phyloP scores from a whole-genome alignment of 2,329 filamentous ascomycete species.

The Calonectria pseudoturangicola region DNA sequence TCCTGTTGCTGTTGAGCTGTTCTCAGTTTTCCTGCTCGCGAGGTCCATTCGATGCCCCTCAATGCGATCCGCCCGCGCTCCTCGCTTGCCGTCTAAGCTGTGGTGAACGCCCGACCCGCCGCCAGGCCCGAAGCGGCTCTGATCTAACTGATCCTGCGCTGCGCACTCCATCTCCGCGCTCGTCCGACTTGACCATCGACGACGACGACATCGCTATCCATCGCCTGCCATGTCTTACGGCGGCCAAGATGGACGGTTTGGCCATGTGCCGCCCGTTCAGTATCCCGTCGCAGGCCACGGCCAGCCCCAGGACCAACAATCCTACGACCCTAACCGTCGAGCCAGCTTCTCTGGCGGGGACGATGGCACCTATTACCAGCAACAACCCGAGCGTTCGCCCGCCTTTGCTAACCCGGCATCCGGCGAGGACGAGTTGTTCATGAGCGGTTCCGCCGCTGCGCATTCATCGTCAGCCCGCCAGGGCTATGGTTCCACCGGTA shows the following conservation, averaged over 20 bases:
- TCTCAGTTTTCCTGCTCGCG: constrained; percentile 24
- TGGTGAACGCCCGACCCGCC: constrained; percentile 52
- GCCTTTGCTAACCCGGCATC: constrained; percentile 45
- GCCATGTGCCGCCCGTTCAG: constrained; percentile 79
- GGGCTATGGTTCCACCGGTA: constrained; percentile 65
- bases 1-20: constrained; percentile 26
- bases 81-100: constrained; percentile 52
- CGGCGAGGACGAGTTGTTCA: constrained; percentile 78
- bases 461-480: constrained; percentile 51
- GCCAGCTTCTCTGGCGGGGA: constrained; percentile 87
- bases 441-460: constrained; percentile 66
- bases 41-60: constrained; percentile 47
- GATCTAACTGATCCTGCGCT: constrained; percentile 41
- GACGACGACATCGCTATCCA: constrained; percentile 35
- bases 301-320: constrained; percentile 61
- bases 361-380: constrained; percentile 74
- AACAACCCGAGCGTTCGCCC: constrained; percentile 53
- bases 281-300: constrained; percentile 71
- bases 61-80: constrained; percentile 52
- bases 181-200: constrained; percentile 38
- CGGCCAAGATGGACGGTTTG: constrained; percentile 78
- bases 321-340: constrained; percentile 68
- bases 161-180: constrained; percentile 22
- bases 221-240: constrained; percentile 75
- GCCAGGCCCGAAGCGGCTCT: constrained; percentile 49